A percentile compares a stretch with the other conserved stretches of the same genome.
phyloP scores from a whole-genome alignment of 345 rosid genomes.

The Nasturtium officinale region DNA sequence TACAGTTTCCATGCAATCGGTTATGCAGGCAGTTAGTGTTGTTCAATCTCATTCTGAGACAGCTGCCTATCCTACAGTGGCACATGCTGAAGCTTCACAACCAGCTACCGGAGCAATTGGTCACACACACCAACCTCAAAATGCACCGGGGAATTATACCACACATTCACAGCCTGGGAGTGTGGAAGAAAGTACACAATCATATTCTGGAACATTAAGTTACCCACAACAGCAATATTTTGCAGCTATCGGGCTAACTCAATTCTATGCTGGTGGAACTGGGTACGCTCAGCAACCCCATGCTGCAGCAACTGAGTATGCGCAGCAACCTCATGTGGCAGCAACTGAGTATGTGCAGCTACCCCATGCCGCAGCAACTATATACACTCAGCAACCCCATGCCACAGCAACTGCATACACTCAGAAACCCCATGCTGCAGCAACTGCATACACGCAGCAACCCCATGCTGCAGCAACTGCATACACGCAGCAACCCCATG shows the following conservation, averaged over 20 bases:
- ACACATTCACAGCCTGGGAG: slow-evolving; percentile 31
- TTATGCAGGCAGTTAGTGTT: slow-evolving; percentile 25
- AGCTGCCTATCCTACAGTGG: slow-evolving; percentile 22
- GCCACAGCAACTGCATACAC: not conserved
- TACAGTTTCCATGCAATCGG: slow-evolving; percentile 20
- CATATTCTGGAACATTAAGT: slow-evolving; percentile 35
- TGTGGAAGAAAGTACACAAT: slow-evolving; percentile 31
- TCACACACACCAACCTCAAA: slow-evolving; percentile 34
- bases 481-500: not conserved
- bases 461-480: not conserved
- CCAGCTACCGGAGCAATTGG: slow-evolving; percentile 32
- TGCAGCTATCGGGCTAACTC: slow-evolving; percentile 28
- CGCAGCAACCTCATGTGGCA: slow-evolving; percentile 19
- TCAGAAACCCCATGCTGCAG: slow-evolving; percentile 7
- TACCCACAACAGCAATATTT: slow-evolving; percentile 34
- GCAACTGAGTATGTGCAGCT: slow-evolving; percentile 9
- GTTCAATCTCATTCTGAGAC: slow-evolving; percentile 22
- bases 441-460: not conserved
- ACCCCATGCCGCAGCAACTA: slow-evolving; percentile 2
- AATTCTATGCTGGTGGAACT: slow-evolving; percentile 34
- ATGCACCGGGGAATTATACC: not conserved
- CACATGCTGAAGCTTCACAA: slow-evolving; percentile 29
- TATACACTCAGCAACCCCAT: slow-evolving; percentile 4
- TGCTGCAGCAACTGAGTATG: slow-evolving; percentile 1
- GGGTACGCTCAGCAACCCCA: slow-evolving; percentile 28